A percentile compares a stretch with the other conserved stretches of the same genome.
These are phyloP conservation scores for Silene latifolia DNA, from an alignment of 148 eudicot genomes.

Conservation along the genomic window DNA sequence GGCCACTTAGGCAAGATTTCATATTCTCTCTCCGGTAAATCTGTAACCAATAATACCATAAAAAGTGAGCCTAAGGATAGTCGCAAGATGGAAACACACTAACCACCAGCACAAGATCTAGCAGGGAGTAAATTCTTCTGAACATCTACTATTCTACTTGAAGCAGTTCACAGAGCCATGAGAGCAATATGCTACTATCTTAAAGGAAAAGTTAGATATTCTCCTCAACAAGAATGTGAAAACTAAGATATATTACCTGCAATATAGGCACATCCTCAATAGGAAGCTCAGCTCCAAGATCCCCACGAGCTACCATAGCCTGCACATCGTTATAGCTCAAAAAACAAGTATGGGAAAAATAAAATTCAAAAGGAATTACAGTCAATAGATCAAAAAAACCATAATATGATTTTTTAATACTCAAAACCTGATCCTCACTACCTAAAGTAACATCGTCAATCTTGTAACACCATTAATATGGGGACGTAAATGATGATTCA, in stretches of 20 bases:
- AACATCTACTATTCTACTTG: no score
- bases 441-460: not conserved
- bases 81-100: not conserved
- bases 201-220: not conserved
- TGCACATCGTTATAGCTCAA: conserved; percentile 21
- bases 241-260: conserved; percentile 59
- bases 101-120: not conserved
- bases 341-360: not conserved
- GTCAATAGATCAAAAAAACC: not conserved
- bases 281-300: conserved; percentile 99
- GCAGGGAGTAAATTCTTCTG: not conserved
- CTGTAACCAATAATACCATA: not conserved
- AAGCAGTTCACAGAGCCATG: not conserved
- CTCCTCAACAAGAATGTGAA: conserved; percentile 1
- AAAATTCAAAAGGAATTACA: not conserved
- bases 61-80: not conserved
- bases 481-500: no score
- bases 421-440: not conserved
- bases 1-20: not conserved
- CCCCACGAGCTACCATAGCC: conserved; percentile 99
- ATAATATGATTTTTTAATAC: not conserved
- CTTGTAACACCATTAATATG: no score
- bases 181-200: not conserved
- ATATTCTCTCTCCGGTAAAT: not conserved
- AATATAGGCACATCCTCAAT: conserved; percentile 96